phyloP scores from a whole-genome alignment of 169 alveolate genomes.

The Prorocentrum cordatum region DNA sequence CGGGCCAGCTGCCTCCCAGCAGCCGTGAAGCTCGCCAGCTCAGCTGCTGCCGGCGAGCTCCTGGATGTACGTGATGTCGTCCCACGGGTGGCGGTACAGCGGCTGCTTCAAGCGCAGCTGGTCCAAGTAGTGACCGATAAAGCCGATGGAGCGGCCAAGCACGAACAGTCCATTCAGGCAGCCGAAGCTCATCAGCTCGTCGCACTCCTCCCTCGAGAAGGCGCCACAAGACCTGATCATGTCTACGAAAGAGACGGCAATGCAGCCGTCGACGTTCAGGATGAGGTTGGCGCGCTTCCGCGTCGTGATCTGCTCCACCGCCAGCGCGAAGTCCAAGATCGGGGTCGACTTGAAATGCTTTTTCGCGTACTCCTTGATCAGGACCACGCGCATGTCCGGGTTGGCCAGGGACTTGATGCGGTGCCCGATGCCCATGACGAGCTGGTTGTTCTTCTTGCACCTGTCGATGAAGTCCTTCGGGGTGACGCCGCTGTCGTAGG shows the following conservation, averaged over 20 bases:
- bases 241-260: conserved; percentile 65
- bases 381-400: conserved; percentile 72
- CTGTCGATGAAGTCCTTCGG: conserved; percentile 69
- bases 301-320: conserved; percentile 73
- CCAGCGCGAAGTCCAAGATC: conserved; percentile 48
- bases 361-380: conserved; percentile 70
- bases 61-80: conserved; percentile 32
- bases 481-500: conserved; percentile 60
- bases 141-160: conserved; percentile 71
- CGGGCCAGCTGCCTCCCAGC: too few relatives aligned
- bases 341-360: conserved; percentile 59
- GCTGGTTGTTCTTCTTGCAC: conserved; percentile 70
- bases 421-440: conserved; percentile 74
- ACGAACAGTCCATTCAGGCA: conserved; percentile 75
- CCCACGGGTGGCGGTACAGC: conserved; percentile 67
- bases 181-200: conserved; percentile 70
- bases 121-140: conserved; percentile 74
- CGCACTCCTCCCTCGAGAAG: conserved; percentile 35
- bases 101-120: conserved; percentile 70
- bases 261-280: conserved; percentile 74
- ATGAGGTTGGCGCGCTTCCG: conserved; percentile 73
- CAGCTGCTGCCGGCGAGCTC: too few relatives aligned
- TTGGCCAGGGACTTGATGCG: conserved; percentile 73
- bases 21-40: too few relatives aligned
- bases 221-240: conserved; percentile 67